Percentiles rank a stretch among this genome's conserved stretches.
Evolutionary conservation across 805 yeast species (phyloP).

Genomic region (Groenewaldozyma salmanticensis): DNA sequence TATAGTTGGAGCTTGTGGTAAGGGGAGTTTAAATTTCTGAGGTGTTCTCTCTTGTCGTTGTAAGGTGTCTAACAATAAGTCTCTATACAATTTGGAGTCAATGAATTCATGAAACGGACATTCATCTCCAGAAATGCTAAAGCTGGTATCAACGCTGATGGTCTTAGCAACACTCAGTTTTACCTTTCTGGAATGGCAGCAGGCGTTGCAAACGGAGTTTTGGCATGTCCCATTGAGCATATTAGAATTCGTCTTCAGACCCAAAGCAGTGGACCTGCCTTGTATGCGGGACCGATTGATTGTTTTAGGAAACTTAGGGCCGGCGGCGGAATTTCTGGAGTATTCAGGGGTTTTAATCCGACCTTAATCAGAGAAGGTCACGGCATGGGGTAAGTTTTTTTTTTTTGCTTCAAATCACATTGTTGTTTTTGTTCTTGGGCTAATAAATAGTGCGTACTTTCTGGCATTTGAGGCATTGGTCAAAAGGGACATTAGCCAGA

Average conservation of each 20-base stretch:
- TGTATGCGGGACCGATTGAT: slow-evolving; percentile 66
- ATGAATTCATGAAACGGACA: slow-evolving; percentile 84
- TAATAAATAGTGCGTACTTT: slow-evolving; percentile 48
- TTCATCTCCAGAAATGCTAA: slow-evolving; percentile 40
- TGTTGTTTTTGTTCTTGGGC: no score
- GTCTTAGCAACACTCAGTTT: slow-evolving; percentile 52
- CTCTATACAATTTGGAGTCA: slow-evolving; percentile 89
- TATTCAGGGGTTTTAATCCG: slow-evolving; percentile 76
- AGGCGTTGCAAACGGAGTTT: slow-evolving; percentile 78
- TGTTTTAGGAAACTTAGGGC: slow-evolving; percentile 49
- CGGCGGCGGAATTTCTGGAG: slow-evolving; percentile 44
- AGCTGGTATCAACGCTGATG: slow-evolving; percentile 24
- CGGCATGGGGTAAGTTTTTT: slow-evolving; percentile 79
- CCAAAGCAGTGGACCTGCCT: slow-evolving; percentile 49
- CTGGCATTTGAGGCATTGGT: slow-evolving; percentile 84
- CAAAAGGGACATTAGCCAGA: slow-evolving; percentile 45
- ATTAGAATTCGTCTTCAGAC: slow-evolving; percentile 90
- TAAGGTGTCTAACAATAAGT: no score
- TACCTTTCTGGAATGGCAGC: slow-evolving; percentile 84
- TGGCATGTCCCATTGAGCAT: slow-evolving; percentile 93
- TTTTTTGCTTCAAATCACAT: no score
- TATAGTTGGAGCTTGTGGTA: slow-evolving; percentile 98
- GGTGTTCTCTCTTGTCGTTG: no score
- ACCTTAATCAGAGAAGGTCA: slow-evolving; percentile 76
- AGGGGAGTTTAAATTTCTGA: no score